Conservation (phyloP, 306 rosid genomes). For the Vicia villosa region DNA sequence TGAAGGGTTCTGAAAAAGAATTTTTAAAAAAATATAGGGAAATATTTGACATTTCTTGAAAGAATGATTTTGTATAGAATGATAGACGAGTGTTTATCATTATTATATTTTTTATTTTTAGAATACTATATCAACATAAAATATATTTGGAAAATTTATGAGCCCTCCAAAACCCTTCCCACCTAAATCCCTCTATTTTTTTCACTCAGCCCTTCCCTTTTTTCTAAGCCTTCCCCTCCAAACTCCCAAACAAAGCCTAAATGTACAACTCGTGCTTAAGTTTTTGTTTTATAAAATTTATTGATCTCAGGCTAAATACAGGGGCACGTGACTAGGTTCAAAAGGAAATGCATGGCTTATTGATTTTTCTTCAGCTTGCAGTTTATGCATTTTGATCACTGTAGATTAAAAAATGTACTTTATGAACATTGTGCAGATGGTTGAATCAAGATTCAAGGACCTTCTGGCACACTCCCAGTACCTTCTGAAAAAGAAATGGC, state of each 20-base stretch:
- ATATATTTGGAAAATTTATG: too few species aligned
- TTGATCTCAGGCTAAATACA: constrained; percentile 26
- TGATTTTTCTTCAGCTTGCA: constrained; percentile 32
- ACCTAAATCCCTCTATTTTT: too few species aligned
- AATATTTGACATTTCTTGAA: too few species aligned
- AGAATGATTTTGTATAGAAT: too few species aligned
- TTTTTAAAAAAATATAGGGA: too few species aligned
- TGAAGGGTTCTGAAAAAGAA: too few species aligned
- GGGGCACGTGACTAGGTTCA: constrained; percentile 31
- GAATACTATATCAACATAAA: too few species aligned
- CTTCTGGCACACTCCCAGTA: constrained; percentile 72
- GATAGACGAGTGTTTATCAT: too few species aligned
- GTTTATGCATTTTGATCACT: constrained; percentile 28
- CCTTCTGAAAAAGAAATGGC: constrained; percentile 86
- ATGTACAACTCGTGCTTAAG: neutral
- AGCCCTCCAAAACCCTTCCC: too few species aligned
- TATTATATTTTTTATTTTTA: too few species aligned
- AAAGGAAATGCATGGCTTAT: constrained; percentile 18
- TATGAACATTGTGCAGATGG: constrained; percentile 68
- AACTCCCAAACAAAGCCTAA: constrained; percentile 7
- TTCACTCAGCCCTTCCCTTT: too few species aligned
- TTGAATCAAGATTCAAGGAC: constrained; percentile 87
- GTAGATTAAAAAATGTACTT: constrained; percentile 32
- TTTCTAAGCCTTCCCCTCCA: too few species aligned
- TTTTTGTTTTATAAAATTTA: constrained; percentile 27